These are phyloP conservation scores for Plasmodium ovale DNA, from an alignment of 169 alveolate species.

Conservation along the genomic window DNA sequence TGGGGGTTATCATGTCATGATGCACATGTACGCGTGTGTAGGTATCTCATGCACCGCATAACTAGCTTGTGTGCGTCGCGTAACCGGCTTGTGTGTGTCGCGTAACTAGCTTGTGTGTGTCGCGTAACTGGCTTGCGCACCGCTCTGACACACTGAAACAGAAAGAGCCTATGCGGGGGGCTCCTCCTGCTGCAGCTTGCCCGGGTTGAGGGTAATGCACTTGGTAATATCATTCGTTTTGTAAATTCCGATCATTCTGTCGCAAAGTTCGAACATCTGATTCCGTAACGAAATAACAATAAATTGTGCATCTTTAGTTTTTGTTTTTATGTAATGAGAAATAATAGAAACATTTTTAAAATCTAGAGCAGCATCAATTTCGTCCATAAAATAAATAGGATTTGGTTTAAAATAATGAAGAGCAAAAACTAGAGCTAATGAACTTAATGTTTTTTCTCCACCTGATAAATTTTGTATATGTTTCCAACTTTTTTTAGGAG, in stretches of 20 bases:
- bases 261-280: conserved; percentile 97
- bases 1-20: no score
- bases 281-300: conserved; percentile 96
- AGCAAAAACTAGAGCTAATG: conserved; percentile 98
- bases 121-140: no score
- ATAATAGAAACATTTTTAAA: conserved; percentile 95
- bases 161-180: no score
- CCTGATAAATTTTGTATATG: conserved; percentile 96
- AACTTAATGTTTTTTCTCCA: conserved; percentile 98
- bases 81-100: no score
- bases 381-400: conserved; percentile 99
- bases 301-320: conserved; percentile 97
- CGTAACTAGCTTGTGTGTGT: no score
- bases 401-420: conserved; percentile 98
- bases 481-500: conserved; percentile 98
- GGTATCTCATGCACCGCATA: not conserved
- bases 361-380: conserved; percentile 99
- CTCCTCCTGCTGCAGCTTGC: not conserved
- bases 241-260: conserved; percentile 94
- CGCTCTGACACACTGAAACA: no score
- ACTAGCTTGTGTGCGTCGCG: no score
- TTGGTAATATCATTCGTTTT: conserved; percentile 94
- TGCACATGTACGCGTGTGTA: not conserved
- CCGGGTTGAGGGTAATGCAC: conserved; percentile 68
- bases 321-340: conserved; percentile 91